A percentile compares a stretch with the other conserved stretches of the same genome.
phyloP scores from a whole-genome alignment of 192 early-diverging fungal genomes.

The Ramicandelaber brevisporus region DNA sequence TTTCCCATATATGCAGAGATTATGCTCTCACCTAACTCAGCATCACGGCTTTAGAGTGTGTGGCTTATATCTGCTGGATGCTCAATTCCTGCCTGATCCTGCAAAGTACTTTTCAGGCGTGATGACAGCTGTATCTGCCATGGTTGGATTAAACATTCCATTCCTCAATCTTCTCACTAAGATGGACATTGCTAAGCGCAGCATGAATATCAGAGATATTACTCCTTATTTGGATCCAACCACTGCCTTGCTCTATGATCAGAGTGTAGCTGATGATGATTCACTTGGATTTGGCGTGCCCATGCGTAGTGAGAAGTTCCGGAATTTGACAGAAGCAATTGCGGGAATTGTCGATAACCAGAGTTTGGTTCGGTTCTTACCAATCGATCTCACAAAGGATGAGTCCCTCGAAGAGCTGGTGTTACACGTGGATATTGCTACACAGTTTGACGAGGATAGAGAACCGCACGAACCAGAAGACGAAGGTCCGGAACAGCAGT shows the following conservation, averaged over 20 bases:
- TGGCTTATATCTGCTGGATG: conserved; percentile 81
- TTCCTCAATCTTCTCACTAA: conserved; percentile 97
- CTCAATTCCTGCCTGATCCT: conserved; percentile 88
- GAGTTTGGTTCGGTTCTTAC: conserved; percentile 90
- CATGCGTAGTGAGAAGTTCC: conserved; percentile 42
- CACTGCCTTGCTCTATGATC: too few relatives aligned
- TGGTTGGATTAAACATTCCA: conserved; percentile 93
- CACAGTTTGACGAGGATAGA: conserved; percentile 93
- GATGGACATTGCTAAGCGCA: conserved; percentile 64
- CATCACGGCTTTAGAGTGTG: conserved; percentile 62
- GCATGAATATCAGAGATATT: conserved; percentile 31
- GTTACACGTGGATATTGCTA: conserved; percentile 75
- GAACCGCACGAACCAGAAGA: conserved; percentile 73
- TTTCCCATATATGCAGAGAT: conserved; percentile 73
- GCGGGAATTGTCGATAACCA: conserved; percentile 85
- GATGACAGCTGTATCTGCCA: conserved; percentile 81
- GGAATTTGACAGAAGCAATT: conserved; percentile 66
- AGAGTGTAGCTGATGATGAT: too few relatives aligned
- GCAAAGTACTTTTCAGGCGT: conserved; percentile 93
- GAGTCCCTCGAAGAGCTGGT: conserved; percentile 71
- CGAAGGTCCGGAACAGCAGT: too few relatives aligned
- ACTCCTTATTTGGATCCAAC: conserved; percentile 77
- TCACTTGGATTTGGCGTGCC: conserved; percentile 68
- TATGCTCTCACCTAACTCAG: conserved; percentile 41
- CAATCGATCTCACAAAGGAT: conserved; percentile 82